Conservation (phyloP, 208 protist species). For the Acanthamoeba quina region DNA sequence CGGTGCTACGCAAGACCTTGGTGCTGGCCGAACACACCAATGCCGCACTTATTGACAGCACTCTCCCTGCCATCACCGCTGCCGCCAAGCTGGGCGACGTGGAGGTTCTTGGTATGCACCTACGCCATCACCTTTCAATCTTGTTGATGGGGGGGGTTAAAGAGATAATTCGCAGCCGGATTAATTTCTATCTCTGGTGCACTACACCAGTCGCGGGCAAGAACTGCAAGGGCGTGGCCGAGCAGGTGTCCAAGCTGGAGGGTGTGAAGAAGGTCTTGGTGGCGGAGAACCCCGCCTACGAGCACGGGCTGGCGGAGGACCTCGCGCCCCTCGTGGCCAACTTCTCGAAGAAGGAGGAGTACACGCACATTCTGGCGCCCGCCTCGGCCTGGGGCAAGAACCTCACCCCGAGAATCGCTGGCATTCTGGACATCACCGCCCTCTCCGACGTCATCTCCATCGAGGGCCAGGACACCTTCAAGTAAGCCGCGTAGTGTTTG, state of each 20-base stretch:
- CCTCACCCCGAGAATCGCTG: conserved; percentile 95
- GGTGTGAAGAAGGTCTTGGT: conserved; percentile 92
- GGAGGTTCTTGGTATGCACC: background rate
- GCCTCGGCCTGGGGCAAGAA: conserved; percentile 96
- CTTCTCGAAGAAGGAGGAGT: conserved; percentile 85
- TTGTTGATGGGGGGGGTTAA: background rate
- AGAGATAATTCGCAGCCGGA: background rate
- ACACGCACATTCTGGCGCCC: conserved; percentile 96
- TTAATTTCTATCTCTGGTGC: background rate
- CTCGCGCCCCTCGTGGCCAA: conserved; percentile 86
- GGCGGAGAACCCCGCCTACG: conserved; percentile 88
- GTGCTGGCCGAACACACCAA: conserved; percentile 62
- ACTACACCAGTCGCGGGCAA: conserved; percentile 45
- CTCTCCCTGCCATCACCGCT: conserved; percentile 68
- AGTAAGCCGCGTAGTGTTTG: background rate
- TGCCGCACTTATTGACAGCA: conserved; percentile 40
- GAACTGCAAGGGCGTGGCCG: conserved; percentile 50
- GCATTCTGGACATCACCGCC: conserved; percentile 92
- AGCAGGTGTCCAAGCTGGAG: conserved; percentile 80
- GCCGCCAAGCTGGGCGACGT: conserved; percentile 67
- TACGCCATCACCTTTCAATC: background rate
- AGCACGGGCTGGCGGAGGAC: conserved; percentile 93
- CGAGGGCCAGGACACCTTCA: conserved; percentile 95
- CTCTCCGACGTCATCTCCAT: conserved; percentile 96
- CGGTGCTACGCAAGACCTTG: conserved; percentile 41